Evolutionary conservation across 495 filamentous ascomycete species (phyloP).

Genomic region (Trichoderma virens): DNA sequence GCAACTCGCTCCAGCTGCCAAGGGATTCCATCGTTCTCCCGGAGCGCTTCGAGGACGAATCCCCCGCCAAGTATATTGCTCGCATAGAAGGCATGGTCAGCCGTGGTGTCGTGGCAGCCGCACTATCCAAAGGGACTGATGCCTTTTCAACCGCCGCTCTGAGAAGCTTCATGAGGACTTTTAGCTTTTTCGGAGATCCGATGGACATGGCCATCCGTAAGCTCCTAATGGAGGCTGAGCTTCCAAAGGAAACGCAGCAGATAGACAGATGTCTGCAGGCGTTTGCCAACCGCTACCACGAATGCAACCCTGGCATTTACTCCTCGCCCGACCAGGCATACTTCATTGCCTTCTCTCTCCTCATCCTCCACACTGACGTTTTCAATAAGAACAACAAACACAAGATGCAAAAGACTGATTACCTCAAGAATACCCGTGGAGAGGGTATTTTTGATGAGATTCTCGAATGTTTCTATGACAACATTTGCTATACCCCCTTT

Average conservation of each 20-base stretch:
- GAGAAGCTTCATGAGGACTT: conserved; percentile 89
- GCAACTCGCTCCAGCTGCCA: conserved; percentile 60
- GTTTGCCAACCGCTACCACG: conserved; percentile 94
- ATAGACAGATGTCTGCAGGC: conserved; percentile 90
- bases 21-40: conserved; percentile 60
- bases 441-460: conserved; percentile 90
- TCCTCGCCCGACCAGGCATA: conserved; percentile 89
- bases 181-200: conserved; percentile 89
- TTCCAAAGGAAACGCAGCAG: conserved; percentile 96
- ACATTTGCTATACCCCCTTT: conserved; percentile 95
- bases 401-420: conserved; percentile 96
- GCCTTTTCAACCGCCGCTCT: conserved; percentile 74
- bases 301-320: conserved; percentile 97
- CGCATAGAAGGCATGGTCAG: conserved; percentile 72
- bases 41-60: conserved; percentile 78
- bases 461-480: conserved; percentile 94
- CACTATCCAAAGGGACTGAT: conserved; percentile 76
- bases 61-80: conserved; percentile 78
- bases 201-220: conserved; percentile 97
- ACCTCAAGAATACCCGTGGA: conserved; percentile 85
- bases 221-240: conserved; percentile 89
- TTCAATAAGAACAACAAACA: conserved; percentile 99
- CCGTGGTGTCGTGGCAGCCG: conserved; percentile 68
- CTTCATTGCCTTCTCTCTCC: conserved; percentile 91
- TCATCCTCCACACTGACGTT: conserved; percentile 94